Conservation (phyloP, 2,329 filamentous ascomycete species). For the Hypocreales sp. region DNA sequence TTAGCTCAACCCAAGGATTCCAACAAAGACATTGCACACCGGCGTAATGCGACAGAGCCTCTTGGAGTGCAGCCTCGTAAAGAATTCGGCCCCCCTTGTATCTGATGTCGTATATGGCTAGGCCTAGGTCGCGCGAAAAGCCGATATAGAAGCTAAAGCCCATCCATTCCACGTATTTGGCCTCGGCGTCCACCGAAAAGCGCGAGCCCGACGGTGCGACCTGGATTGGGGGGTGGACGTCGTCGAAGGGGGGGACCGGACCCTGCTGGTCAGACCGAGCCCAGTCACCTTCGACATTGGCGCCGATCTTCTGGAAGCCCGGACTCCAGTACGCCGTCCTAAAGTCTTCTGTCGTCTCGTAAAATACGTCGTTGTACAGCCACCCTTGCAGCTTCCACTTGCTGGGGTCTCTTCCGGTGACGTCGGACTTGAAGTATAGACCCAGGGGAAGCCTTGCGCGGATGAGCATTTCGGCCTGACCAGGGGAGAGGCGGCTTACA, state of each 20-base stretch:
- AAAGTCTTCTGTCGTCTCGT: conserved; percentile 31
- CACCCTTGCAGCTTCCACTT: conserved; percentile 35
- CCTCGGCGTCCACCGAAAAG: conserved; percentile 4
- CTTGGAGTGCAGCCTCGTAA: conserved; percentile 39
- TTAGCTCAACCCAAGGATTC: too few species aligned
- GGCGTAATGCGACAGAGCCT: conserved; percentile 38
- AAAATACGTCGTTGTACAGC: conserved; percentile 39
- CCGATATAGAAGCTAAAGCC: conserved; percentile 36
- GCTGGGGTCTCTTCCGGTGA: conserved; percentile 32
- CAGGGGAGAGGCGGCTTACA: conserved; percentile 31
- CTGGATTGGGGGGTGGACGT: conserved; percentile 3
- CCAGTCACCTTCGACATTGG: conserved; percentile 33
- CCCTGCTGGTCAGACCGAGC: conserved; percentile 24
- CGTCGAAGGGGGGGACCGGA: conserved; percentile 5
- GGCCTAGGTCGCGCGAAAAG: conserved; percentile 29
- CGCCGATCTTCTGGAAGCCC: conserved; percentile 28
- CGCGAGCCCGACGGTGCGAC: conserved; percentile 3
- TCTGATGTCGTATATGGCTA: conserved; percentile 33
- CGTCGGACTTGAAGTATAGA: conserved; percentile 26
- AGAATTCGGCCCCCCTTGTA: conserved; percentile 39
- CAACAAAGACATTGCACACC: too few species aligned
- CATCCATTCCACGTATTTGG: conserved; percentile 7
- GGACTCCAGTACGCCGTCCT: conserved; percentile 23
- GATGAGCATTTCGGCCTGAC: conserved; percentile 22
- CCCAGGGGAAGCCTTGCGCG: conserved; percentile 28